A percentile compares a stretch with the other conserved stretches of the same genome.
Conservation (phyloP, 208 protist species). For the Leishmania lainsoni region DNA sequence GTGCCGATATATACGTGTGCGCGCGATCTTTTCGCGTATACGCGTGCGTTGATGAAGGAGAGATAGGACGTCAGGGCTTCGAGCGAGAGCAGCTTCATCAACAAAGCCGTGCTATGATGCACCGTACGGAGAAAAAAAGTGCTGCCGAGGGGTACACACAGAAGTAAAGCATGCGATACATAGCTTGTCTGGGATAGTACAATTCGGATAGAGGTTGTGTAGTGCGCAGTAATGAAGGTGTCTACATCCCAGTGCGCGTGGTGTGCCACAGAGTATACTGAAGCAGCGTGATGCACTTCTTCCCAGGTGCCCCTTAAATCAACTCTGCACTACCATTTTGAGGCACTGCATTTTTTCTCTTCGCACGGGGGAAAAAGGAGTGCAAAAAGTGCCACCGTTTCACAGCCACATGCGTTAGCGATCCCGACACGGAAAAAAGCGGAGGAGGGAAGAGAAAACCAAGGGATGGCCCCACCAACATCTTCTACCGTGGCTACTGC, state of each 20-base stretch:
- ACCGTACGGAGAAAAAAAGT: not conserved
- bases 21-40: not conserved
- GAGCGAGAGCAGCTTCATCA: not conserved
- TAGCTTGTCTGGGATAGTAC: not conserved
- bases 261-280: not conserved
- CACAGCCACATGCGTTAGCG: not conserved
- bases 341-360: not conserved
- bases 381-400: not conserved
- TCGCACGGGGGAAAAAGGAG: not conserved
- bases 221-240: not conserved
- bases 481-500: not conserved
- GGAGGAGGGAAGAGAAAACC: not conserved
- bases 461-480: not conserved
- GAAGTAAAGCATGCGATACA: not conserved
- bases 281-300: not conserved
- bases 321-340: not conserved
- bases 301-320: not conserved
- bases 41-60: not conserved
- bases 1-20: not conserved
- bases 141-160: not conserved
- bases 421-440: not conserved
- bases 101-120: not conserved
- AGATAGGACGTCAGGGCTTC: not conserved
- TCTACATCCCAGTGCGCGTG: not conserved
- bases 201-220: not conserved